Evolutionary conservation across 2,329 filamentous ascomycete genomes (phyloP), one percentile per base, ranked within the genome.

Genomic region (Fusarium luffae): DNA sequence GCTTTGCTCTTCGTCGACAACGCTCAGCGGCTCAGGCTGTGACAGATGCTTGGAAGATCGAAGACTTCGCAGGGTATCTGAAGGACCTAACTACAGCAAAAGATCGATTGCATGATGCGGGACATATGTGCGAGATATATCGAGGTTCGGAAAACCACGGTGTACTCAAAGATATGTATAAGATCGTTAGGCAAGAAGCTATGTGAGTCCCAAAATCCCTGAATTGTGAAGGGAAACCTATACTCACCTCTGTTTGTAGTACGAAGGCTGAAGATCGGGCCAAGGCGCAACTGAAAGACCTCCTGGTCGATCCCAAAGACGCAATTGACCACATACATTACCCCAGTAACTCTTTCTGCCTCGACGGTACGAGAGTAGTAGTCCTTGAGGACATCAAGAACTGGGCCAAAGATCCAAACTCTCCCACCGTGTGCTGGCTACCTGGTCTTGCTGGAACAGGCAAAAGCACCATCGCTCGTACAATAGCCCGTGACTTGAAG

Each of bases 371-470:
- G 0, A 18, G 57, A 23, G 25, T 32, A 4, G 19, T 12, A 2
- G 42, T 34, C 5, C 42, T 57, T 0, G 0, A 32, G 1, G 42
- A 42, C 2, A 60, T 58, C 2, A 3, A 48, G 5, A 1, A 16
- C 0, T 58, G 32, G 51, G 4, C 25, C 2, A 3, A 12, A 5
- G 25, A 48, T 16, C 4, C 27, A 1, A 5, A 7, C 1, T 25
- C 42, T 18, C 42, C 51, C 4, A 18, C 13, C 1, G 37, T 66
- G 2, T 66, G 56, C 9, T 66, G 54, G 63, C 18, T 66, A 0
- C 50, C 56, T 2, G 63, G 60, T 0, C 37, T 59, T 1, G 60
- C 60, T 14, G 60, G 63, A 1, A 66, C 43, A 1, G 54, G 63
- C 4, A 66, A 66, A n/a, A 63, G 44, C 0, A 66, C 60, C 0